Conservation (phyloP, 805 yeast species). For the Candida maesae region DNA sequence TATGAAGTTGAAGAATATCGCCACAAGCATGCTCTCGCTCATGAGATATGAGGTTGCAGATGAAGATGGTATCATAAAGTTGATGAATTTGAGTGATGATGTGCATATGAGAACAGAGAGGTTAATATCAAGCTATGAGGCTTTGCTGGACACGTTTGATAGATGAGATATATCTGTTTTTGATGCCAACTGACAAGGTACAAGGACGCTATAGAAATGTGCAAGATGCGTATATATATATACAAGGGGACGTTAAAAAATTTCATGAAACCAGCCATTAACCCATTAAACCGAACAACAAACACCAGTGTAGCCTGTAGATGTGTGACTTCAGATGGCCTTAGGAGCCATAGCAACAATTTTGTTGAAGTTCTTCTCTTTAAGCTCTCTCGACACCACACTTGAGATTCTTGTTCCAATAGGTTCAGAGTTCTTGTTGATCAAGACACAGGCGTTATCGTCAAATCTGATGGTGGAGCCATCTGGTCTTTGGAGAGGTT, state of each 20-base stretch:
- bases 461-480: constrained; percentile 86
- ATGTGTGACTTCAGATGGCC: constrained; percentile 47
- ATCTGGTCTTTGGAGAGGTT: constrained; percentile 69
- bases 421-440: constrained; percentile 91
- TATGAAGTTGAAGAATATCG: constrained; percentile 20
- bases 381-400: constrained; percentile 87
- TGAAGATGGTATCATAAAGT: constrained; percentile 9
- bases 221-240: constrained; percentile 7
- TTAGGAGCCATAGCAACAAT: constrained; percentile 90
- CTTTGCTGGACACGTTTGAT: constrained; percentile 16
- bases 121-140: constrained; percentile 10
- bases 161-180: no score
- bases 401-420: constrained; percentile 89
- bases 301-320: no score
- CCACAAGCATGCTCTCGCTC: constrained; percentile 15
- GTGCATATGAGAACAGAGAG: constrained; percentile 9
- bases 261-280: constrained; percentile 7
- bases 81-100: constrained; percentile 15
- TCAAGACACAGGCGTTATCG: constrained; percentile 94
- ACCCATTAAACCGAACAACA: neutral
- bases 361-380: constrained; percentile 78
- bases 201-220: no score
- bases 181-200: no score
- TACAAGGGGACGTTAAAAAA: constrained; percentile 7
- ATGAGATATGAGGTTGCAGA: constrained; percentile 14